Evolutionary conservation across 2,329 filamentous ascomycete genomes (phyloP), one percentile per base, ranked within the genome.

Genomic region (Clonostachys chloroleuca): DNA sequence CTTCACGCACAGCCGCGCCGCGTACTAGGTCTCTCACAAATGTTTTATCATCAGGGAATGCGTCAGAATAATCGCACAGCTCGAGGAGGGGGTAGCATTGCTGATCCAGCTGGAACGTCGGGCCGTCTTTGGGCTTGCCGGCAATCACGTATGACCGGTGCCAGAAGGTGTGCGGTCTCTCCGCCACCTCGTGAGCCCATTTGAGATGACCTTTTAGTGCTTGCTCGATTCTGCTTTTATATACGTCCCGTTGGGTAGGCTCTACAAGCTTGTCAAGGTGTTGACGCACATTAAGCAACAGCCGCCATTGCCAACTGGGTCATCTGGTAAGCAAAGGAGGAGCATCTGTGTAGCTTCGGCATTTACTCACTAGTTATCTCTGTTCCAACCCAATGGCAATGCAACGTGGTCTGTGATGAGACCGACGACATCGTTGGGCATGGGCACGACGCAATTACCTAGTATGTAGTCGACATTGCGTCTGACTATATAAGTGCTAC

Each of bases 81-180:
- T 18, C 52, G 49, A n/a, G 51, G 46, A 12, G 49, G 34, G 2
- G 34, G 12, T 4, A 36, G 49, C 12, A 54, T 34, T 14, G 43
- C 46, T 3, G 36, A 39, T 39, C 36, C 2, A 39, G 36, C 36
- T 39, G 36, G 36, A 39, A 39, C 14, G 36, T 39, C 12, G 36
- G 36, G 5, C 36, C 36, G 10, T 39, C 36, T 4, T 39, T 39
- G 36, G 36, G 36, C 36, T 18, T 39, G 36, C 36, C 36, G 7
- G 36, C 10, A 4, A 39, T 39, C 14, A 39, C 12, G 12, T 39
- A 39, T n/a, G 36, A 39, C 17, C 36, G 12, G 36, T 39, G 36
- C 36, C 36, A 39, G 17, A 39, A 39, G 14, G 14, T n/a, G 36
- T 39, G 36, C 36, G 36, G 36, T 18, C 36, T 8, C 17, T 39